Conservation (phyloP, 495 filamentous ascomycete species). For the Penicillium tannophilum region DNA sequence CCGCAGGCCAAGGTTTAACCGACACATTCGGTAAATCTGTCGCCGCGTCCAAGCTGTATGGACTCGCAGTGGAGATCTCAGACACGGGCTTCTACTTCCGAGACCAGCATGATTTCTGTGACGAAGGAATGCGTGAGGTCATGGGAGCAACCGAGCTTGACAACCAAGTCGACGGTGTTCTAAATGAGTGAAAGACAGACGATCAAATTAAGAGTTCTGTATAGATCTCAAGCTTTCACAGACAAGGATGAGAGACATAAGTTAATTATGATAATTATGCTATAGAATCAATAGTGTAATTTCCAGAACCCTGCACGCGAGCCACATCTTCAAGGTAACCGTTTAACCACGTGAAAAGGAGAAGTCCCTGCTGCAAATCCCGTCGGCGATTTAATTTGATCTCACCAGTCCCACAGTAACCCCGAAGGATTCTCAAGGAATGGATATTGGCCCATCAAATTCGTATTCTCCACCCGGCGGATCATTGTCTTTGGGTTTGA, state of each 20-base stretch:
- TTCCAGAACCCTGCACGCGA: not conserved
- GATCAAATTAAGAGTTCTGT: not conserved
- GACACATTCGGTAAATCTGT: slow-evolving; percentile 14
- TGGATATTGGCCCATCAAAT: not conserved
- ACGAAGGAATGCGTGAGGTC: slow-evolving; percentile 26
- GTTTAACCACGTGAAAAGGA: not conserved
- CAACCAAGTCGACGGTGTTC: slow-evolving; percentile 25
- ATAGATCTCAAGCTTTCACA: not conserved
- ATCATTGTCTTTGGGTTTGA: not conserved
- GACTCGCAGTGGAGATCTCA: slow-evolving; percentile 26
- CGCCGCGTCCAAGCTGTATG: slow-evolving; percentile 14
- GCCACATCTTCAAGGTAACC: not conserved
- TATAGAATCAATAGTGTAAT: too few relatives aligned
- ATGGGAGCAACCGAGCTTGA: slow-evolving; percentile 29
- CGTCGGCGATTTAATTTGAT: too few relatives aligned
- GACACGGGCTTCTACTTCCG: slow-evolving; percentile 23
- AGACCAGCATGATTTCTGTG: slow-evolving; percentile 25
- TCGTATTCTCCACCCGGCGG: not conserved
- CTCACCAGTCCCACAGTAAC: not conserved
- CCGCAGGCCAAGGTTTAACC: slow-evolving; percentile 18
- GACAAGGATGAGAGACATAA: not conserved
- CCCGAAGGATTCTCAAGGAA: not conserved
- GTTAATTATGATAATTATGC: not conserved
- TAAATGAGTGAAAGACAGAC: slow-evolving; percentile 8
- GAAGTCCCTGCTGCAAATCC: too few relatives aligned